These are phyloP conservation scores for Plasmodium vivax DNA, from an alignment of 169 alveolate species.

Conservation along the genomic window DNA sequence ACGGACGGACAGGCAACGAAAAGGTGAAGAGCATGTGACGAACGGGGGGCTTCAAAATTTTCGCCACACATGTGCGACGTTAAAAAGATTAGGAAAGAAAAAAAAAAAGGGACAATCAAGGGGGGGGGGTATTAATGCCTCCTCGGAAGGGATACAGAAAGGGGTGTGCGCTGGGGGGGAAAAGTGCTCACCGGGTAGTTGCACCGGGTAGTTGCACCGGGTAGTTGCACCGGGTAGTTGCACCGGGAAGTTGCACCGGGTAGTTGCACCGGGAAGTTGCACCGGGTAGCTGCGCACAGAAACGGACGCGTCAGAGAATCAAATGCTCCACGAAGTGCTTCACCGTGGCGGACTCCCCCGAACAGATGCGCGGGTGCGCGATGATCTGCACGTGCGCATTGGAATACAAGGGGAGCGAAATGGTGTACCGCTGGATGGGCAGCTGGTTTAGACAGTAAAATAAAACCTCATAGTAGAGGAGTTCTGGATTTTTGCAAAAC, in stretches of 20 bases:
- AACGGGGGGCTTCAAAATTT: not conserved
- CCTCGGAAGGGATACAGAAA: not conserved
- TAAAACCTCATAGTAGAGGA: constrained; percentile 54
- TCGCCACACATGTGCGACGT: not conserved
- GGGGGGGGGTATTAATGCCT: not conserved
- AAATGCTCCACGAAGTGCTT: constrained; percentile 61
- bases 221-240: no score
- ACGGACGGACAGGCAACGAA: not conserved
- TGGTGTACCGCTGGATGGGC: constrained; percentile 51
- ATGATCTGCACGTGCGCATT: constrained; percentile 73
- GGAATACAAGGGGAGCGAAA: constrained; percentile 48
- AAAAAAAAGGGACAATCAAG: not conserved
- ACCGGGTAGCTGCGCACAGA: not conserved
- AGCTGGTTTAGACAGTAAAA: constrained; percentile 51
- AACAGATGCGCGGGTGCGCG: constrained; percentile 64
- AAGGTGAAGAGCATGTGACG: not conserved
- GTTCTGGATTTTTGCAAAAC: constrained; percentile 58
- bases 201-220: no score
- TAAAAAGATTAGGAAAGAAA: not conserved
- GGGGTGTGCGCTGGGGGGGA: not conserved
- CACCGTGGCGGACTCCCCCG: constrained; percentile 61
- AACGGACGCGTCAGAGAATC: constrained; percentile 18
- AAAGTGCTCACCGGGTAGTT: no score
- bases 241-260: not conserved
- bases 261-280: no score